These are phyloP conservation scores for Coprinopsis sp. DNA, from an alignment of 768 basidiomycete genomes.

Conservation along the genomic window DNA sequence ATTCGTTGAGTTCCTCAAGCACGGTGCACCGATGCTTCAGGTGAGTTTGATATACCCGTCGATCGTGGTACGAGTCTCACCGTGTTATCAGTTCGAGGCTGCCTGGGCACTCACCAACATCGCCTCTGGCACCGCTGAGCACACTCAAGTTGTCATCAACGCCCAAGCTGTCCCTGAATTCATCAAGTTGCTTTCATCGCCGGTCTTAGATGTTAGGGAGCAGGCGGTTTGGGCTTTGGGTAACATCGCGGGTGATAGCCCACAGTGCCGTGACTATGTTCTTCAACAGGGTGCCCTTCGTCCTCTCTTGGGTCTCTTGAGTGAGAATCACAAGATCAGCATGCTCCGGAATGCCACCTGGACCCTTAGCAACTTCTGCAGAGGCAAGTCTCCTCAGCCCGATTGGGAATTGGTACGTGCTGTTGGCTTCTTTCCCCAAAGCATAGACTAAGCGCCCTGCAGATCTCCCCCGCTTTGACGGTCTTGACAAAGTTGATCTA, in stretches of 20 bases:
- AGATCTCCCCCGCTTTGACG: slow-evolving; percentile 98
- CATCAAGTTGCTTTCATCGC: slow-evolving; percentile 92
- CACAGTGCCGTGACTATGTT: slow-evolving; percentile 95
- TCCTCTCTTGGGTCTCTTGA: slow-evolving; percentile 83
- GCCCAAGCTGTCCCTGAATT: slow-evolving; percentile 95
- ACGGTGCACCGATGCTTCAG: slow-evolving; percentile 80
- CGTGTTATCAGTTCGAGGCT: slow-evolving; percentile 74
- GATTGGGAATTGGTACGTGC: slow-evolving; percentile 89
- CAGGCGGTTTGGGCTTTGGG: slow-evolving; percentile 99
- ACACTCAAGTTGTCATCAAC: slow-evolving; percentile 96
- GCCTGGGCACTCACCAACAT: slow-evolving; percentile 99
- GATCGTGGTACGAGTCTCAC: slow-evolving; percentile 4
- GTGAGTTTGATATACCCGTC: slow-evolving; percentile 31
- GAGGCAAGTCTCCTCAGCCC: slow-evolving; percentile 96
- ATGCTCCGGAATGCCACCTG: slow-evolving; percentile 99
- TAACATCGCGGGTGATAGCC: slow-evolving; percentile 98
- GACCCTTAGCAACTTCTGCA: slow-evolving; percentile 99
- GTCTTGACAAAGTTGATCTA: slow-evolving; percentile 98
- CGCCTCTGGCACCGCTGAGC: slow-evolving; percentile 95
- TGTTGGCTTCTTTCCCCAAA: slow-evolving; percentile 2
- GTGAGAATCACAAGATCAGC: slow-evolving; percentile 97
- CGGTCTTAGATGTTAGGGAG: slow-evolving; percentile 94
- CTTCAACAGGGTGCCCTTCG: slow-evolving; percentile 89
- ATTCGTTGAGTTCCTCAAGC: slow-evolving; percentile 90
- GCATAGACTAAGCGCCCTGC: slow-evolving; percentile 15